A percentile compares a stretch with the other conserved stretches of the same genome.
These are phyloP conservation scores for Miscanthus sacchariflorus DNA, from an alignment of 202 grass and related monocot genomes.

Conservation along the genomic window DNA sequence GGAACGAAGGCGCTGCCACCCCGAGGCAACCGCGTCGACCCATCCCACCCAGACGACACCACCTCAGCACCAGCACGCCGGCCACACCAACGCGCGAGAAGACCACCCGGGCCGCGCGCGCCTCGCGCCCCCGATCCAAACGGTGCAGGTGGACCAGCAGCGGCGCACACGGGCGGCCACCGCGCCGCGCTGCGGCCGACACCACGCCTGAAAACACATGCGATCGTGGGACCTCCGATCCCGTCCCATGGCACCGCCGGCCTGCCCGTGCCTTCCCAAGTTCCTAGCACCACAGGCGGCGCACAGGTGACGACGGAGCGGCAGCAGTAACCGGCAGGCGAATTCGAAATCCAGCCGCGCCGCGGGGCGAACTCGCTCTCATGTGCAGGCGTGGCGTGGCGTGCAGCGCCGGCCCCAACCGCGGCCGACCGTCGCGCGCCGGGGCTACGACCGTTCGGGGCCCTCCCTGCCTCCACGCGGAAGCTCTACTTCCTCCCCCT, in stretches of 20 bases:
- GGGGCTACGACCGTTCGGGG: not conserved
- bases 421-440: not conserved
- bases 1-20: not conserved
- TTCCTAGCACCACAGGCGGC: not conserved
- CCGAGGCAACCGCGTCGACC: not conserved
- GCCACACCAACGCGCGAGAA: not conserved
- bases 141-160: not conserved
- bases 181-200: not conserved
- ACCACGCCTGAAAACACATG: not conserved
- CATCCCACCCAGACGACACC: not conserved
- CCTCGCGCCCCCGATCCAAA: not conserved
- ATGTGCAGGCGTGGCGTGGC: not conserved
- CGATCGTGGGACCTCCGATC: not conserved
- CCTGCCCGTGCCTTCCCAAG: not conserved
- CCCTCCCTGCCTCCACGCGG: not conserved
- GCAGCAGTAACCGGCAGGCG: not conserved
- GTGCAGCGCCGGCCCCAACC: not conserved
- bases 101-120: not conserved
- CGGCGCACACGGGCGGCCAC: not conserved
- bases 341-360: not conserved
- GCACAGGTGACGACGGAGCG: not conserved
- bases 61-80: not conserved
- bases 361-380: not conserved
- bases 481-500: not conserved
- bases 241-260: not conserved